These are phyloP conservation scores for Metschnikowia arizonensis DNA, from an alignment of 805 yeast genomes.

Conservation along the genomic window DNA sequence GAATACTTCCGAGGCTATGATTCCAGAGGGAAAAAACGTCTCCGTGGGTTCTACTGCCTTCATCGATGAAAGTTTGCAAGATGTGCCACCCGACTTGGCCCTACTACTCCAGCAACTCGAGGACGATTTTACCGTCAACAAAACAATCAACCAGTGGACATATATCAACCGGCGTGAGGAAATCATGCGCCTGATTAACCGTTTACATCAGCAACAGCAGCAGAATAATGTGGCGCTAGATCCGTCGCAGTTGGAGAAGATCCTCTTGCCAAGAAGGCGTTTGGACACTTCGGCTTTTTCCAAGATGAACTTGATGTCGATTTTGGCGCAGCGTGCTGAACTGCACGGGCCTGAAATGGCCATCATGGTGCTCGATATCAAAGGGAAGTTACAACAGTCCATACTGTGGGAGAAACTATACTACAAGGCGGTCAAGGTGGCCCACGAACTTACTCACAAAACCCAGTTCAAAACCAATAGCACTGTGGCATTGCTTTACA, in stretches of 20 bases:
- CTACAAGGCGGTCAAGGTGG: constrained; percentile 78
- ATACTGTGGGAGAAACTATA: constrained; percentile 91
- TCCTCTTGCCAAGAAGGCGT: constrained; percentile 58
- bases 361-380: constrained; percentile 63
- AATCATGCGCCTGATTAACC: constrained; percentile 36
- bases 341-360: constrained; percentile 64
- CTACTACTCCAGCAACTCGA: constrained; percentile 39
- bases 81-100: constrained; percentile 45
- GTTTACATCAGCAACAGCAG: constrained; percentile 32
- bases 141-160: constrained; percentile 45
- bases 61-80: constrained; percentile 22
- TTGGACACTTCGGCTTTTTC: constrained; percentile 24
- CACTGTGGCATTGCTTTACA: constrained; percentile 78
- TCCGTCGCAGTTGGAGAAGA: constrained; percentile 45
- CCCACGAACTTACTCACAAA: constrained; percentile 73
- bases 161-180: constrained; percentile 44
- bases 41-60: constrained; percentile 14
- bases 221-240: constrained; percentile 23
- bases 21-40: constrained; percentile 6
- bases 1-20: constrained; percentile 9
- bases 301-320: constrained; percentile 60
- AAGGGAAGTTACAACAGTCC: constrained; percentile 72
- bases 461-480: constrained; percentile 74
- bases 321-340: constrained; percentile 68
- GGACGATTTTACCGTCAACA: constrained; percentile 38